Conservation (phyloP, 1,284 basidiomycete genomes). For the Melanopsichium pennsylvanicum region DNA sequence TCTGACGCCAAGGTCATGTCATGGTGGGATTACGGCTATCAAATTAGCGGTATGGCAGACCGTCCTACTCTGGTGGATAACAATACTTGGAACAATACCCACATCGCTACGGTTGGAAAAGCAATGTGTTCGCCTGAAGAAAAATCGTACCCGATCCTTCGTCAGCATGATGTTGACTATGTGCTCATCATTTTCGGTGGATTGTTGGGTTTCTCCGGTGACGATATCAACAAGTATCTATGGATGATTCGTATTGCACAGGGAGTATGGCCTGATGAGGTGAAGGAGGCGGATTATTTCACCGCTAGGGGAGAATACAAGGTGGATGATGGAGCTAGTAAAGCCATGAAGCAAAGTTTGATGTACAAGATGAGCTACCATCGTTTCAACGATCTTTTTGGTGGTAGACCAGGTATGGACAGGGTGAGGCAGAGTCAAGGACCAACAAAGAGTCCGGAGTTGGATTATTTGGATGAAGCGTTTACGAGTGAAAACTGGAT, state of each 20-base stretch:
- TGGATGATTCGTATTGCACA: conserved; percentile 87
- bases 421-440: conserved; percentile 51
- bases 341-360: conserved; percentile 92
- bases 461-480: conserved; percentile 64
- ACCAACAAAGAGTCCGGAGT: conserved; percentile 46
- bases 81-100: conserved; percentile 97
- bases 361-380: conserved; percentile 72
- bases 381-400: conserved; percentile 63
- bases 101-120: conserved; percentile 68
- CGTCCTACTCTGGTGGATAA: conserved; percentile 97
- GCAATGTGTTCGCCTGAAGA: conserved; percentile 96
- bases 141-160: conserved; percentile 92
- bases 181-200: conserved; percentile 98
- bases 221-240: conserved; percentile 99
- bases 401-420: conserved; percentile 66
- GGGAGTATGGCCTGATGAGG: conserved; percentile 98
- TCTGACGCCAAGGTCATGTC: conserved; percentile 93
- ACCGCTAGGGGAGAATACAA: conserved; percentile 92
- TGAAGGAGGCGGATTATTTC: conserved; percentile 93
- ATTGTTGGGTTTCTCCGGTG: conserved; percentile 93
- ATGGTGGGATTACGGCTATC: conserved; percentile 99
- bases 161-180: conserved; percentile 98
- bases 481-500: conserved; percentile 66
- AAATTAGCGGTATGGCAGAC: conserved; percentile 98
- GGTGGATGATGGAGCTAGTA: conserved; percentile 84